Conservation (phyloP, 306 rosid species). For the Quercus bicolor region DNA sequence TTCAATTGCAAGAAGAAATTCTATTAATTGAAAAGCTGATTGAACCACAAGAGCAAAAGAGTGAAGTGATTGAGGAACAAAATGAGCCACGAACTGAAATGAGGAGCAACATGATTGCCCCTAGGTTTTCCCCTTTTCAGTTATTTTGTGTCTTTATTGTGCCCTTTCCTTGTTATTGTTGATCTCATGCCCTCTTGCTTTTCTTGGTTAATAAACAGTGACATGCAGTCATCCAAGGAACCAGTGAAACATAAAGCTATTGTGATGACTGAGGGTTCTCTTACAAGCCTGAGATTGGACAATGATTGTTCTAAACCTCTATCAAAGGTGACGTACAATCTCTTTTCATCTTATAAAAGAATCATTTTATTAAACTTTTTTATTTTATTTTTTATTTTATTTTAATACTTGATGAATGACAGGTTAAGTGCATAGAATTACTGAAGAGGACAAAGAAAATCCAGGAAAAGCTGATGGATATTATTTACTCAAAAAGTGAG, state of each 20-base stretch:
- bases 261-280: neutral
- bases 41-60: neutral
- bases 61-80: neutral
- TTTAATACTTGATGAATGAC: neutral
- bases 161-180: neutral
- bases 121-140: conserved; percentile 2
- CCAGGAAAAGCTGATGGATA: conserved; percentile 1
- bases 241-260: conserved; percentile 6
- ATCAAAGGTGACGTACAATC: neutral
- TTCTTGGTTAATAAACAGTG: conserved; percentile 1
- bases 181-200: neutral
- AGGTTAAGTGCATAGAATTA: conserved; percentile 3
- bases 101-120: neutral
- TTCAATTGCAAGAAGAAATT: conserved; percentile 13
- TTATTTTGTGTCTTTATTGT: neutral
- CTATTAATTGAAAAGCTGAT: neutral
- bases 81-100: neutral
- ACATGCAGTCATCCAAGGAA: neutral
- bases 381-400: no score
- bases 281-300: neutral
- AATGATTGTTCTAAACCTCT: neutral
- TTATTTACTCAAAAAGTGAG: neutral
- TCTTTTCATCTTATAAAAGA: neutral
- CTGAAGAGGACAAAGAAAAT: neutral
- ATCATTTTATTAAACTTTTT: neutral